Percentiles rank a stretch among this genome's conserved stretches.
phyloP scores from a whole-genome alignment of 2,329 filamentous ascomycete genomes.

The Sclerotinia trifoliorum region DNA sequence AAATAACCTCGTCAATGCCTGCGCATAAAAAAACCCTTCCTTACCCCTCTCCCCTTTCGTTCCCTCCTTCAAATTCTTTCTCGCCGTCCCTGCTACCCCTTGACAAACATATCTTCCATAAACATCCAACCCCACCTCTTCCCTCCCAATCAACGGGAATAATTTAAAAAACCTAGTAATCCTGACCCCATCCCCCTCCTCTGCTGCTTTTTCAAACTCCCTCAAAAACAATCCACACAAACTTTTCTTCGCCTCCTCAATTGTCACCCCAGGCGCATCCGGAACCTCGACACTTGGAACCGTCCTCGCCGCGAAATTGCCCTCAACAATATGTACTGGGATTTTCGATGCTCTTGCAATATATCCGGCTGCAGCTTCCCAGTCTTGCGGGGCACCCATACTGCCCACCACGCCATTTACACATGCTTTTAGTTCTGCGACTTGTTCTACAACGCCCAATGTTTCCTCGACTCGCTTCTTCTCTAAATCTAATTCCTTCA shows the following conservation, averaged over 20 bases:
- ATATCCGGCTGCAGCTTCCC: conserved; percentile 94
- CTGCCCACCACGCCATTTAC: conserved; percentile 91
- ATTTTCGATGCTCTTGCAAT: conserved; percentile 79
- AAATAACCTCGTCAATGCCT: conserved; percentile 85
- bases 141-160: conserved; percentile 87
- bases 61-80: conserved; percentile 70
- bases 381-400: conserved; percentile 97
- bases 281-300: conserved; percentile 96
- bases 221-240: conserved; percentile 86
- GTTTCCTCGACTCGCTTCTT: conserved; percentile 90
- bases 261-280: conserved; percentile 81
- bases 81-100: conserved; percentile 81
- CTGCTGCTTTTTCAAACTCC: conserved; percentile 90
- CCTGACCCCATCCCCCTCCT: conserved; percentile 80
- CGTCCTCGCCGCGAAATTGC: conserved; percentile 84
- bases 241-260: conserved; percentile 84
- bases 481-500: conserved; percentile 84
- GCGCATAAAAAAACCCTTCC: conserved; percentile 84
- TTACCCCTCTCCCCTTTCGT: conserved; percentile 50
- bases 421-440: conserved; percentile 94
- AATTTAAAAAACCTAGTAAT: conserved; percentile 98
- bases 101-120: conserved; percentile 96
- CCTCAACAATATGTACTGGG: conserved; percentile 74
- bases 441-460: conserved; percentile 88
- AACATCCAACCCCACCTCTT: conserved; percentile 86